Evolutionary conservation across 495 filamentous ascomycete species (phyloP).

Genomic region (Penicillium herquei): DNA sequence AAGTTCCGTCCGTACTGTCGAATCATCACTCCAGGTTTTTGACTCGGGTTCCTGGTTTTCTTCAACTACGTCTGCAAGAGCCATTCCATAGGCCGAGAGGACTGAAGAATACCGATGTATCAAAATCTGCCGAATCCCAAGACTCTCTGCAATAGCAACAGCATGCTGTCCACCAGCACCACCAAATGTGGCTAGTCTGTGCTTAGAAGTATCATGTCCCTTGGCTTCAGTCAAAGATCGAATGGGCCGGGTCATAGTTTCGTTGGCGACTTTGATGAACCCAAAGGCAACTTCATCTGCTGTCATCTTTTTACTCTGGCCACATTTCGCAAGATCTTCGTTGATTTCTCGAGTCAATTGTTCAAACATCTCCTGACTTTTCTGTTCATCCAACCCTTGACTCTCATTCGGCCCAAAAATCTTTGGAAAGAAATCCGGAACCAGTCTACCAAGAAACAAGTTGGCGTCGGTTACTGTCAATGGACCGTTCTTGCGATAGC

Average conservation of each 20-base stretch:
- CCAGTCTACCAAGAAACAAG: conserved; percentile 75
- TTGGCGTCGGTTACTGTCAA: conserved; percentile 92
- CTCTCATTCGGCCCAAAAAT: conserved; percentile 85
- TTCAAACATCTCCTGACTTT: conserved; percentile 65
- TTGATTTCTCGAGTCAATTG: conserved; percentile 75
- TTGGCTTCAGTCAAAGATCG: conserved; percentile 89
- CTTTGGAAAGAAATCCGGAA: conserved; percentile 90
- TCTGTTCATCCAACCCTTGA: conserved; percentile 64
- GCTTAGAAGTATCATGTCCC: conserved; percentile 87
- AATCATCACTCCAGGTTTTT: conserved; percentile 24
- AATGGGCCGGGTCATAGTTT: conserved; percentile 93
- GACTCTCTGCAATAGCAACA: conserved; percentile 85
- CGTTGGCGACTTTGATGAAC: conserved; percentile 71
- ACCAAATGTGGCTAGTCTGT: conserved; percentile 88
- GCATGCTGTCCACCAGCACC: conserved; percentile 96
- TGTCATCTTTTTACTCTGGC: conserved; percentile 64
- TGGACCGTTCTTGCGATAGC: conserved; percentile 88
- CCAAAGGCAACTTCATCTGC: conserved; percentile 84
- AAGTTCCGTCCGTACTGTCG: conserved; percentile 14
- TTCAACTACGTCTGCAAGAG: conserved; percentile 89
- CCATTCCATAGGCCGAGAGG: conserved; percentile 95
- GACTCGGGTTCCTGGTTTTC: conserved; percentile 90
- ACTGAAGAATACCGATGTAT: conserved; percentile 93
- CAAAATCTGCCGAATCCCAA: conserved; percentile 84
- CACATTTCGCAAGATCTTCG: conserved; percentile 32